Percentiles rank a stretch among this genome's conserved stretches.
These are phyloP conservation scores for Hypomontagnella submonticulosa DNA, from an alignment of 495 filamentous ascomycete species.

Conservation along the genomic window DNA sequence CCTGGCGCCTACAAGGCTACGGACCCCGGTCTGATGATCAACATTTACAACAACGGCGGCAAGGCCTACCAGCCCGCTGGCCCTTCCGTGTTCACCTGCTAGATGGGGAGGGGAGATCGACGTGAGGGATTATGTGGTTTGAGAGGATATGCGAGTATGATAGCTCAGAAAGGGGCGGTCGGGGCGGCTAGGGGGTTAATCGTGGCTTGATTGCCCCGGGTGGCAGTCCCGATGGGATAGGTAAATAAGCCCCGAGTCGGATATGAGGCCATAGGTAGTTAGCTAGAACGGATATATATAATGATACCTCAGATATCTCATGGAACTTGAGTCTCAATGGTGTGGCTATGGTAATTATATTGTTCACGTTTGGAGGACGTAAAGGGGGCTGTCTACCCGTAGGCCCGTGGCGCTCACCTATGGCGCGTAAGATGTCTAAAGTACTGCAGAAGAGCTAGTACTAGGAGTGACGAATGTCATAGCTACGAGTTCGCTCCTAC, in stretches of 20 bases:
- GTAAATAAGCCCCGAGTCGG: too few relatives aligned
- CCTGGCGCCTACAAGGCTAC: constrained; percentile 56
- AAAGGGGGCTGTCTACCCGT: too few relatives aligned
- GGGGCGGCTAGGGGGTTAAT: not conserved
- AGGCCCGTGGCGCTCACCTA: too few relatives aligned
- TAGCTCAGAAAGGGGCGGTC: not conserved
- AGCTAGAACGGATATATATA: not conserved
- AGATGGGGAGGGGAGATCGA: constrained; percentile 3
- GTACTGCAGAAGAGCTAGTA: too few relatives aligned
- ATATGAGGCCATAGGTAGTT: not conserved
- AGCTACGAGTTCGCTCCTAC: too few relatives aligned
- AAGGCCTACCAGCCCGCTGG: constrained; percentile 46
- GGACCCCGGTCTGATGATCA: constrained; percentile 59
- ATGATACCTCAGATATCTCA: not conserved
- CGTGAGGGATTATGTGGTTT: not conserved
- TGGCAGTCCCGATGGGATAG: too few relatives aligned
- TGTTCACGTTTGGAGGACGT: too few relatives aligned
- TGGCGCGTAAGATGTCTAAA: too few relatives aligned
- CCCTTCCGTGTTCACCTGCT: constrained; percentile 42
- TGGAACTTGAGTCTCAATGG: not conserved
- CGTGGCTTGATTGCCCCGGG: not conserved
- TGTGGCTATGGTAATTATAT: too few relatives aligned
- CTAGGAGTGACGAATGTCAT: too few relatives aligned
- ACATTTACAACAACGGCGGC: constrained; percentile 59
- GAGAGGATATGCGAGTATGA: not conserved